A percentile compares a stretch with the other conserved stretches of the same genome.
These are phyloP conservation scores for Pseudocohnilembus persalinus DNA, from an alignment of 169 alveolate genomes.

Conservation along the genomic window DNA sequence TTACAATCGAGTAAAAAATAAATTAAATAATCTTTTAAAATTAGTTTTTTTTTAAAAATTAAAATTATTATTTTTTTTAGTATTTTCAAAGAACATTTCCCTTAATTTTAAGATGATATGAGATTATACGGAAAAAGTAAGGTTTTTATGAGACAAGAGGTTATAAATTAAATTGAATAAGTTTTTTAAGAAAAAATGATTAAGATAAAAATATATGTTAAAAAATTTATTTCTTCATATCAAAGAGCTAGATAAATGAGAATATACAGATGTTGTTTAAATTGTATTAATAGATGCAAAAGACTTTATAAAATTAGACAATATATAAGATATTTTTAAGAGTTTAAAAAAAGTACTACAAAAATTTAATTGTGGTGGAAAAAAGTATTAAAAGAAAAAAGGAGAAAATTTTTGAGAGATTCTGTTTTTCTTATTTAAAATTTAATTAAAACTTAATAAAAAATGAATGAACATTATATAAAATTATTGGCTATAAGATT, in stretches of 20 bases:
- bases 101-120: background rate
- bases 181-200: constrained; percentile 5
- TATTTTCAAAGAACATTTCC: background rate
- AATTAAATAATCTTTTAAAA: background rate
- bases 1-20: constrained; percentile 16
- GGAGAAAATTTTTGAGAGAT: background rate
- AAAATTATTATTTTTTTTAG: background rate
- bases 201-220: background rate
- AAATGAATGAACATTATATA: background rate
- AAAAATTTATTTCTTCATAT: background rate
- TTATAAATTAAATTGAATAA: constrained; percentile 3
- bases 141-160: constrained; percentile 11
- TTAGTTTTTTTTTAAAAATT: background rate
- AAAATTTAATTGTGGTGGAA: background rate
- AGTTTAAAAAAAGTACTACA: background rate
- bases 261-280: background rate
- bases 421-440: background rate
- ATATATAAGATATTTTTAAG: background rate
- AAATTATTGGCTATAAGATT: background rate
- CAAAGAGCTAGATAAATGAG: background rate
- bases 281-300: background rate
- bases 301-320: background rate
- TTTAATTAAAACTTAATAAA: background rate
- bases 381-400: background rate
- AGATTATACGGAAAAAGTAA: constrained; percentile 21